Evolutionary conservation across 176 grass and related monocot genomes (phyloP), one percentile per base, ranked within the genome.

Genomic region (Cenchrus fungigraminus): DNA sequence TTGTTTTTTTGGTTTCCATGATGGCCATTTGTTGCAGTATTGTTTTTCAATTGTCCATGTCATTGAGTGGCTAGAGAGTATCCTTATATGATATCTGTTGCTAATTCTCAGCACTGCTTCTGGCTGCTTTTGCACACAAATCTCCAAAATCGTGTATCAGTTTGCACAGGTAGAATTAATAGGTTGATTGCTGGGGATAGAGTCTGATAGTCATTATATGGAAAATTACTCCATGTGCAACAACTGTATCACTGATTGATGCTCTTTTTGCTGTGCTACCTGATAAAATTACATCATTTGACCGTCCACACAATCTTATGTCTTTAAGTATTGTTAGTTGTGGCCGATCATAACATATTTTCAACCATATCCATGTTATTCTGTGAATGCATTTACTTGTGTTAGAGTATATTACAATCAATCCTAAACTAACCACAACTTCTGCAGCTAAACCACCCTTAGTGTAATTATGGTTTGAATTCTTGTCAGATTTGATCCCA

Each of bases 111-210:
- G 42, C 31, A 52, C 42, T 81, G 65, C 56, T 62, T 59, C 5
- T 58, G 17, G 1, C 5, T 86, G 68, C 37, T 65, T 79, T 64
- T 77, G 9, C 31, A 77, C n/a, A 56, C 1, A 12, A 42, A 43
- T 67, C 14, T 84, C 44, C 67, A 85, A 28, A 74, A 50, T 78
- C 9, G 31, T 62, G 31, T 79, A 72, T 44, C 47, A 74, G 49
- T 86, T 73, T 86, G 45, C 66, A 16, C n/a, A 45, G n/a, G 58
- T 81, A 74, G 42, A 61, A 79, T 60, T 71, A 74, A 55, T 43
- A 65, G 8, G 69, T 47, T 40, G 19, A 40, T 80, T 65, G 25
- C 85, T 57, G 40, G 40, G 66, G 59, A 20, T 42, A 78, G 32
- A 78, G 14, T 78, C 20, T 40, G 2, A 46, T 57, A 32, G 49